phyloP scores from a whole-genome alignment of 2,329 filamentous ascomycete genomes.

The Sarocladium oryzae region DNA sequence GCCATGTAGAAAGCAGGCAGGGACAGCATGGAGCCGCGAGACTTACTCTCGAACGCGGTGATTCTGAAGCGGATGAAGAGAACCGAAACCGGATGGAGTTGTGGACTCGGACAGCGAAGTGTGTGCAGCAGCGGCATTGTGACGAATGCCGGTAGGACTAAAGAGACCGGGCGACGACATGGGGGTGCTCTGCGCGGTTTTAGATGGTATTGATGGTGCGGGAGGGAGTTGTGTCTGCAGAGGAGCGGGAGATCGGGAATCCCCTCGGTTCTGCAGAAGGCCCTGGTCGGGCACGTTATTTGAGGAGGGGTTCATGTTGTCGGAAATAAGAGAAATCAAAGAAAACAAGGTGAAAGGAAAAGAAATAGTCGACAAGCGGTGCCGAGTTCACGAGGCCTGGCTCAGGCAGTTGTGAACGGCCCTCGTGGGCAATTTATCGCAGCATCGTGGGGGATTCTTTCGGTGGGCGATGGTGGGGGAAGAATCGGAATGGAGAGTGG shows the following conservation, averaged over 20 bases:
- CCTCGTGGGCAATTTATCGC: slow-evolving; percentile 6
- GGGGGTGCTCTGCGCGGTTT: slow-evolving; percentile 50
- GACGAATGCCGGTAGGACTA: slow-evolving; percentile 41
- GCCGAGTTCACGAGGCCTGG: slow-evolving; percentile 4
- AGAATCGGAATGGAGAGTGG: background rate
- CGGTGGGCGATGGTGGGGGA: slow-evolving; percentile 6
- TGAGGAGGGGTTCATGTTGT: background rate
- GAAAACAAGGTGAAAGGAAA: background rate
- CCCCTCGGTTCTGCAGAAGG: background rate
- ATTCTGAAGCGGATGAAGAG: slow-evolving; percentile 63
- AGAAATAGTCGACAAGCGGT: background rate
- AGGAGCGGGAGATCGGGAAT: slow-evolving; percentile 3
- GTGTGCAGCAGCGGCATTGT: slow-evolving; percentile 28
- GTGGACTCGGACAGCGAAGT: slow-evolving; percentile 47
- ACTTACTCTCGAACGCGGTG: slow-evolving; percentile 71
- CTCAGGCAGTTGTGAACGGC: slow-evolving; percentile 4
- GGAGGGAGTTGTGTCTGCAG: slow-evolving; percentile 24
- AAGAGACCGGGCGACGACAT: slow-evolving; percentile 57
- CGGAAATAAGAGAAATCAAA: background rate
- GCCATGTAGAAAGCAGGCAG: slow-evolving; percentile 1
- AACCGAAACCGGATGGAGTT: slow-evolving; percentile 43
- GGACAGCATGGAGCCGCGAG: background rate
- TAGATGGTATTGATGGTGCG: slow-evolving; percentile 34
- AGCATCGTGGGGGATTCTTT: slow-evolving; percentile 6
- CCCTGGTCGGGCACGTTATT: background rate